Base-by-base conservation (phyloP, 495 filamentous ascomycete genomes). In the Hypoxylon cercidicola region DNA sequence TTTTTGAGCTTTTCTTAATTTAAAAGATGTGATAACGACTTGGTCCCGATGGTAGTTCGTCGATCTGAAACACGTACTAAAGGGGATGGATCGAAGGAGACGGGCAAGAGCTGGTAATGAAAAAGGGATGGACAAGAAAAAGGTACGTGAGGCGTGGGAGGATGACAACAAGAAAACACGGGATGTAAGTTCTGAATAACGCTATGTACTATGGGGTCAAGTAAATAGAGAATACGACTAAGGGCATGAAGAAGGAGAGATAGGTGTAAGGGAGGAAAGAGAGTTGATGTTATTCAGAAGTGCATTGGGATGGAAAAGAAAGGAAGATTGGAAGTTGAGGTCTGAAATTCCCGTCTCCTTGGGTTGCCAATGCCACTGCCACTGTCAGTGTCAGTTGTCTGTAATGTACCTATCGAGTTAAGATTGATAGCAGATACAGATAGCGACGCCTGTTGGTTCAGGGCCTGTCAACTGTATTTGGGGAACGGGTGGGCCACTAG, bases 231-330 rank as follows among this genome's bases (percentile, higher is more conserved):
- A 53, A 68, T 49, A 68, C 60, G 65, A 68, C 65, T 56, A 54
- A 63, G 58, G 56, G 49, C 44, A 69, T 61, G 68, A 70, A 68
- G 66, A 72, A 70, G 54, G 61, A 59, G 68, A 72, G 66, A 69
- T 66, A 62, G 63, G 53, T 62, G 65, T 68, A 60, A 51, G 66
- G 58, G 60, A 43, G 70, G 55, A 69, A 72, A 75, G 72, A 76
- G 74, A 75, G 71, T 74, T 73, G 76, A 79, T 75, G 74, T 63
- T 70, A 75, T 75, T 76, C 69, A 75, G 71, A 72, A 57, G 64
- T 53, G 68, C 65, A 73, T 66, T 62, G 68, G 59, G 71, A 67
- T 68, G 67, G 75, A 62, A 68, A 72, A 60, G 73, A 67, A 64
- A 73, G 62, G 69, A 66, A 73, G 67, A 66, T 62, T 66, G 63